Percentiles rank a stretch among this genome's conserved stretches.
Conservation (phyloP, 139 green algal genomes). For the Medakamo hakoo region DNA sequence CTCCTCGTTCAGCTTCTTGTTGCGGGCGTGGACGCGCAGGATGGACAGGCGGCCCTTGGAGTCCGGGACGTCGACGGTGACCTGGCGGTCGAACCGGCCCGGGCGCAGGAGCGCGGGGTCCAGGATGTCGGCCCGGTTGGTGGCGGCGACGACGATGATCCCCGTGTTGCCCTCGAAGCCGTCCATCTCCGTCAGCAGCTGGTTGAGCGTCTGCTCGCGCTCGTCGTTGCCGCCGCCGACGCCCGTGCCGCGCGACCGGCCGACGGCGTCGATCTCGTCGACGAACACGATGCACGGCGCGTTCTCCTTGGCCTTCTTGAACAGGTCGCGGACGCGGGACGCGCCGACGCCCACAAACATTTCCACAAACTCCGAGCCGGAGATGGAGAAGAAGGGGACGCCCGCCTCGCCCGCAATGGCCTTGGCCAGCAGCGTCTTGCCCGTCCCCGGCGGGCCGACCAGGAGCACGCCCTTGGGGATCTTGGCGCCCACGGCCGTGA, state of each 20-base stretch:
- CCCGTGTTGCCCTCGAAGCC: conserved; percentile 98
- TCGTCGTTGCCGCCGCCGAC: conserved; percentile 86
- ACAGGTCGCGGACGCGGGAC: conserved; percentile 88
- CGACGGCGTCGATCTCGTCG: conserved; percentile 97
- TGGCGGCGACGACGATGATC: conserved; percentile 95
- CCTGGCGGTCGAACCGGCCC: conserved; percentile 92
- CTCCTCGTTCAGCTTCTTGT: conserved; percentile 91
- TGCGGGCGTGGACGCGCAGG: conserved; percentile 80
- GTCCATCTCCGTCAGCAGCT: conserved; percentile 85
- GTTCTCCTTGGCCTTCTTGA: conserved; percentile 99
- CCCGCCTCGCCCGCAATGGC: conserved; percentile 93
- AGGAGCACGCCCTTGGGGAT: conserved; percentile 98
- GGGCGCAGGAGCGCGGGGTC: conserved; percentile 92
- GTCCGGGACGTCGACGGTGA: conserved; percentile 91
- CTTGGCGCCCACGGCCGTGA: conserved; percentile 91
- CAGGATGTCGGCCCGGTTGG: conserved; percentile 95
- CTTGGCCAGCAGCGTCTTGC: conserved; percentile 97
- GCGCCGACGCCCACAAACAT: conserved; percentile 97
- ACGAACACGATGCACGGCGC: conserved; percentile 98
- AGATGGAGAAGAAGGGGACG: conserved; percentile 96
- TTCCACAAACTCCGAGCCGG: conserved; percentile 97
- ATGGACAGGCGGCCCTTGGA: conserved; percentile 87
- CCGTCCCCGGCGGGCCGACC: conserved; percentile 87
- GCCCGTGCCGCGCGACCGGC: conserved; percentile 77
- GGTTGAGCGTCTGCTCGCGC: conserved; percentile 77